Evolutionary conservation across 2,329 filamentous ascomycete species (phyloP).

Genomic region (Neofusicoccum laricinum): DNA sequence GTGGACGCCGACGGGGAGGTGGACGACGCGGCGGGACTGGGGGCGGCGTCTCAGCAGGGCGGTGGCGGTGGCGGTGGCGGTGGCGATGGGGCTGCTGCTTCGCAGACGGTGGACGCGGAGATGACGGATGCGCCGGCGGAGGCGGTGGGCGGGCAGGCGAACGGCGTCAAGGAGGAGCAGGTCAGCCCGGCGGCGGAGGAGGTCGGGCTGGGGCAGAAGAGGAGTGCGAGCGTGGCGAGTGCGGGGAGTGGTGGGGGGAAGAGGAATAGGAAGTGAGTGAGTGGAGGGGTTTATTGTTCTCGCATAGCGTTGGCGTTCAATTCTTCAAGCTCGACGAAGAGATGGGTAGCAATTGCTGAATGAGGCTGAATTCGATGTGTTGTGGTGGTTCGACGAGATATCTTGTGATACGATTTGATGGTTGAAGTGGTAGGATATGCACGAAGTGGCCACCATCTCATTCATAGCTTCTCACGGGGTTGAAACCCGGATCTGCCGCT

Average conservation of each 20-base stretch:
- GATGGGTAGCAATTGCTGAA: too few relatives aligned
- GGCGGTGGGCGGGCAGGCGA: background rate
- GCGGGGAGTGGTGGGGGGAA: conserved; percentile 37
- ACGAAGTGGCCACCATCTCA: too few relatives aligned
- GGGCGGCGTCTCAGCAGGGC: background rate
- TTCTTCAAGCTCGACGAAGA: too few relatives aligned
- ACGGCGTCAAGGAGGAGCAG: conserved; percentile 2
- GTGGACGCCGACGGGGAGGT: conserved; percentile 34
- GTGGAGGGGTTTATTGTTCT: too few relatives aligned
- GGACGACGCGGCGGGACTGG: too few relatives aligned
- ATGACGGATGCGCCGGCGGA: conserved; percentile 9
- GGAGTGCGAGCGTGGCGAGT: conserved; percentile 80
- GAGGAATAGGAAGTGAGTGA: conserved; percentile 29
- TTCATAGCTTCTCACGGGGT: too few relatives aligned
- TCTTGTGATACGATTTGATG: too few relatives aligned
- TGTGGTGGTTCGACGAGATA: too few relatives aligned
- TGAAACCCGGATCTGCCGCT: too few relatives aligned
- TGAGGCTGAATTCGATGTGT: too few relatives aligned
- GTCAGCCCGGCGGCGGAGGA: conserved; percentile 15
- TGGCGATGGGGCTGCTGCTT: background rate
- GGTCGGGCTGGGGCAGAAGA: conserved; percentile 55
- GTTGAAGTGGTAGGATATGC: too few relatives aligned
- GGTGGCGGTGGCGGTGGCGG: background rate
- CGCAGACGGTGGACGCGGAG: background rate
- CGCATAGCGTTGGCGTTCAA: too few relatives aligned